phyloP scores from a whole-genome alignment of 805 yeast species.

The Wickerhamiella azyma region DNA sequence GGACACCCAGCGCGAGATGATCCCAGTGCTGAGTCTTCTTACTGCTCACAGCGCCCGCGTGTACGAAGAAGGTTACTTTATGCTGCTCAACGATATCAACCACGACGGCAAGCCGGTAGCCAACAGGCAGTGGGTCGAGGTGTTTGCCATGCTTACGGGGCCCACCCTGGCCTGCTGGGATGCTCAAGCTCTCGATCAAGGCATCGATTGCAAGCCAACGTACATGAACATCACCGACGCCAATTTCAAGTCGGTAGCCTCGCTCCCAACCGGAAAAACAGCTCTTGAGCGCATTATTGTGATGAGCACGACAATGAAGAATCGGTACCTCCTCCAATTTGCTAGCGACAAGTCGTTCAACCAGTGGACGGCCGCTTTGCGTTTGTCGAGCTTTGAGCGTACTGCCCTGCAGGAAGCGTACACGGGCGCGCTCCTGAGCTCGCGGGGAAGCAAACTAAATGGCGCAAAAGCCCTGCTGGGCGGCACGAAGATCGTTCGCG shows the following conservation, averaged over 20 bases:
- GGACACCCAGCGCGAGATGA: constrained; percentile 45
- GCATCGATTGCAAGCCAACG: constrained; percentile 55
- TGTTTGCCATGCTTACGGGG: constrained; percentile 82
- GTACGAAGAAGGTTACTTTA: constrained; percentile 43
- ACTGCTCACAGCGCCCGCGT: constrained; percentile 56
- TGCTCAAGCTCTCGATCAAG: constrained; percentile 35
- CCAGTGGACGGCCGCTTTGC: constrained; percentile 72
- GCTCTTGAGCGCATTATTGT: constrained; percentile 67
- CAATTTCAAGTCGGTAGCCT: constrained; percentile 55
- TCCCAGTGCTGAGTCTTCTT: constrained; percentile 58
- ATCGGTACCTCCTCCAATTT: constrained; percentile 72
- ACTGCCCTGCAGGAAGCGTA: constrained; percentile 84
- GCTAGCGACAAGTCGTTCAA: constrained; percentile 48
- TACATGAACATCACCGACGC: constrained; percentile 89
- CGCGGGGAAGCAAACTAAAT: constrained; percentile 77
- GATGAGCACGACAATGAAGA: constrained; percentile 86
- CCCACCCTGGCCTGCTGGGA: constrained; percentile 91
- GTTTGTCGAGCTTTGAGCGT: constrained; percentile 71
- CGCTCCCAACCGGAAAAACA: constrained; percentile 43
- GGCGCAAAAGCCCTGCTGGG: constrained; percentile 78
- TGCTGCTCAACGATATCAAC: constrained; percentile 31
- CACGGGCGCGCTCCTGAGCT: constrained; percentile 84
- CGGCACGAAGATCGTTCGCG: constrained; percentile 73
- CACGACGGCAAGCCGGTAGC: constrained; percentile 73
- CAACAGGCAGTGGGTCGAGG: constrained; percentile 80